phyloP scores from a whole-genome alignment of 345 rosid species.

The Kandelia obovata region DNA sequence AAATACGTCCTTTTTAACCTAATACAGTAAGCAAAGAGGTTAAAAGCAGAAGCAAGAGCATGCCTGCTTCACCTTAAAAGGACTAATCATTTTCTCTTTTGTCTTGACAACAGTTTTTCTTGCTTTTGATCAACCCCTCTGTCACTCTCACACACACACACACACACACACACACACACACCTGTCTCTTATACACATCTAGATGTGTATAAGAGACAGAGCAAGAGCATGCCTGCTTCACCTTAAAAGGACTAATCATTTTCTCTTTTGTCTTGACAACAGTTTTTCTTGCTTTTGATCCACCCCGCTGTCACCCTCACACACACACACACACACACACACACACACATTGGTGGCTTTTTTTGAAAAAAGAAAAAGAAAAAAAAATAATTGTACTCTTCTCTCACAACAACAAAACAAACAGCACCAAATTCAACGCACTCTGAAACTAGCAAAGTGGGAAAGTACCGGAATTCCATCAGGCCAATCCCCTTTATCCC shows the following conservation, averaged over 20 bases:
- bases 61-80: constrained; percentile 9
- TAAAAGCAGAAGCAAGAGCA: not conserved
- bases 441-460: constrained; percentile 2
- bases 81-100: not conserved
- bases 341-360: not conserved
- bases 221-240: constrained; percentile 6
- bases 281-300: too few relatives aligned
- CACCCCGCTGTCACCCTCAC: too few relatives aligned
- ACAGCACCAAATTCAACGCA: not conserved
- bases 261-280: not conserved
- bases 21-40: not conserved
- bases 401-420: not conserved
- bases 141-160: too few relatives aligned
- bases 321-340: too few relatives aligned
- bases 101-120: too few relatives aligned
- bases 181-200: too few relatives aligned
- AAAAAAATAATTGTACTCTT: not conserved
- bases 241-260: not conserved
- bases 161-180: not conserved
- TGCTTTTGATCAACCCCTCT: too few relatives aligned
- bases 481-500: not conserved
- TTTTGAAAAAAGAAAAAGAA: too few relatives aligned
- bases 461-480: not conserved
- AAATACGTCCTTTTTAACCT: not conserved
- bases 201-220: too few relatives aligned